Evolutionary conservation across 441 rosid species (phyloP).

Genomic region (Corymbia calophylla): DNA sequence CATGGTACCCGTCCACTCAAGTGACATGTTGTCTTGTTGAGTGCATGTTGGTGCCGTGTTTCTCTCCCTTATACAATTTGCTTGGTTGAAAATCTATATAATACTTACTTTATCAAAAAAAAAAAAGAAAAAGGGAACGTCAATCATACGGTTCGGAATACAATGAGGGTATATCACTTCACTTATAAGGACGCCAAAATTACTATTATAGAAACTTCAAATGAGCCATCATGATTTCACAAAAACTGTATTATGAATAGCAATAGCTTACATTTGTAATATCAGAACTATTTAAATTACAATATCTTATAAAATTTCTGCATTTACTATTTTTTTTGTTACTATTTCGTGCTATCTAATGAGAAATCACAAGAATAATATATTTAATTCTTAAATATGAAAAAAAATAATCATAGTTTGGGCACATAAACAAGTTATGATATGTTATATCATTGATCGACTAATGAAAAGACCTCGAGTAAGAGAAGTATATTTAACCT

Average conservation of each 20-base stretch:
- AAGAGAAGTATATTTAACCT: not conserved
- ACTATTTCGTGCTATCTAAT: not conserved
- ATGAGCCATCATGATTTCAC: not conserved
- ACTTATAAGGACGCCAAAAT: not conserved
- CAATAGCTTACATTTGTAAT: not conserved
- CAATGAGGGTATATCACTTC: too few relatives aligned
- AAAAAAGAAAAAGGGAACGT: too few relatives aligned
- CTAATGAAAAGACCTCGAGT: not conserved
- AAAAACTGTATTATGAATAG: not conserved
- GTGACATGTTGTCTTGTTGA: too few relatives aligned
- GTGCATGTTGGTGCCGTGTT: too few relatives aligned
- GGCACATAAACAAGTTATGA: not conserved
- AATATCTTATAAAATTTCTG: not conserved
- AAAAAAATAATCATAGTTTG: not conserved
- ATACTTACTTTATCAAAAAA: too few relatives aligned
- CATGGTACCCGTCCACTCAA: too few relatives aligned
- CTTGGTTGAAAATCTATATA: too few relatives aligned
- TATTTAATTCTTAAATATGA: not conserved
- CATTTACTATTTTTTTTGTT: not conserved
- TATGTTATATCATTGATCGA: not conserved
- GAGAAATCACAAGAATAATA: not conserved
- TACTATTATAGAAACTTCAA: not conserved
- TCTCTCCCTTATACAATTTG: too few relatives aligned
- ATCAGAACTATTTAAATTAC: not conserved
- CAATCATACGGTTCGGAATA: too few relatives aligned